phyloP scores from a whole-genome alignment of 768 basidiomycete species.

The Pisolithus tinctorius region DNA sequence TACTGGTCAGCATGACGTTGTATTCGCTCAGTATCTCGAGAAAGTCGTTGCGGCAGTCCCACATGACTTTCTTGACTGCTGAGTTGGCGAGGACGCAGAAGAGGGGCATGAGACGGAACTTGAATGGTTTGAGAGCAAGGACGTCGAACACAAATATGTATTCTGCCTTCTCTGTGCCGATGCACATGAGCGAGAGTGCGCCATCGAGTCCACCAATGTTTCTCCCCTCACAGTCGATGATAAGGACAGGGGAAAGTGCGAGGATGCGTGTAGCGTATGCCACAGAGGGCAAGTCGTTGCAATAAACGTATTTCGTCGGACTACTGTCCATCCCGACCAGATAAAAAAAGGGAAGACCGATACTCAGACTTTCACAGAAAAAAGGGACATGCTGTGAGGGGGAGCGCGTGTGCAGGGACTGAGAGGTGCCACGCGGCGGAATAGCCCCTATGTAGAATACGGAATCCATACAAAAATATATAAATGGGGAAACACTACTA shows the following conservation, averaged over 20 bases:
- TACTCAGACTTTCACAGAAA: too few species aligned
- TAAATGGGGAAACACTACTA: conserved; percentile 27
- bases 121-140: conserved; percentile 18
- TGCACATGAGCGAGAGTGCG: conserved; percentile 30
- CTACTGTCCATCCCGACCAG: not conserved
- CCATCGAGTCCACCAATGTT: conserved; percentile 27
- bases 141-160: conserved; percentile 33
- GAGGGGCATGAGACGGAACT: conserved; percentile 18
- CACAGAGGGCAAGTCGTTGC: conserved; percentile 9
- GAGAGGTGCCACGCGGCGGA: too few species aligned
- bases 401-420: not conserved
- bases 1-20: conserved; percentile 22
- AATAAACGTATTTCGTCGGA: conserved; percentile 13
- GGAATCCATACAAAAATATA: not conserved
- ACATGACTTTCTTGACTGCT: conserved; percentile 32
- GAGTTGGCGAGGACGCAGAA: conserved; percentile 23
- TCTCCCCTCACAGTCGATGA: conserved; percentile 37
- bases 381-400: not conserved
- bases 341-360: not conserved
- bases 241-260: conserved; percentile 17
- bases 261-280: conserved; percentile 15
- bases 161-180: conserved; percentile 25
- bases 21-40: conserved; percentile 27
- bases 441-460: too few species aligned
- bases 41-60: conserved; percentile 38